Percentiles rank a stretch among this genome's conserved stretches.
Conservation (phyloP, 2,329 filamentous ascomycete species). For the Arthroderma sp. region DNA sequence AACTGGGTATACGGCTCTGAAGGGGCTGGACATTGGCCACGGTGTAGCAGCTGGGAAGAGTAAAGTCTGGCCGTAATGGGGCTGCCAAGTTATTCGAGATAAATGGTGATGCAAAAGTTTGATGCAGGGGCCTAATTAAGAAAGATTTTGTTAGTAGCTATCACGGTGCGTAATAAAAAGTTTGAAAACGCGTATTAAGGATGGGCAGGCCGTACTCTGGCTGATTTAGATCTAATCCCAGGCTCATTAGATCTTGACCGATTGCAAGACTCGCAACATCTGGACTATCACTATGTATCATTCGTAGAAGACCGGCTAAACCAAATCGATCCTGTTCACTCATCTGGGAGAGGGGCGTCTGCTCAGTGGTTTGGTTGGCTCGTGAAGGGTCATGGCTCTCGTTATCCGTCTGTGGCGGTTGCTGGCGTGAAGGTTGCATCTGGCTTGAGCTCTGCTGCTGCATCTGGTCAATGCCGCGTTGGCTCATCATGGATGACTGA, state of each 20-base stretch:
- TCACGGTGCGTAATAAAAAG: background rate
- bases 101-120: constrained; percentile 53
- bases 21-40: constrained; percentile 55
- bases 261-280: constrained; percentile 45
- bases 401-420: constrained; percentile 25
- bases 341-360: constrained; percentile 41
- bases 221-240: constrained; percentile 53
- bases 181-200: background rate
- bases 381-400: constrained; percentile 8
- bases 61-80: constrained; percentile 52
- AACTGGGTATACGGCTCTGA: constrained; percentile 45
- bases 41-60: constrained; percentile 51
- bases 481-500: constrained; percentile 18
- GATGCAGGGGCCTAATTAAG: constrained; percentile 44
- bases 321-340: constrained; percentile 49
- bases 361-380: constrained; percentile 9
- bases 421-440: constrained; percentile 22
- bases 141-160: background rate
- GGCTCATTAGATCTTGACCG: constrained; percentile 51
- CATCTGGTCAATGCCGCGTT: constrained; percentile 20
- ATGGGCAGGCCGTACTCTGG: constrained; percentile 39
- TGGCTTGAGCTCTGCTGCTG: constrained; percentile 22
- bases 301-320: constrained; percentile 46
- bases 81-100: constrained; percentile 45
- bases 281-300: constrained; percentile 43